Evolutionary conservation across 495 filamentous ascomycete genomes (phyloP).

Genomic region (Evansstolkia leycettana): DNA sequence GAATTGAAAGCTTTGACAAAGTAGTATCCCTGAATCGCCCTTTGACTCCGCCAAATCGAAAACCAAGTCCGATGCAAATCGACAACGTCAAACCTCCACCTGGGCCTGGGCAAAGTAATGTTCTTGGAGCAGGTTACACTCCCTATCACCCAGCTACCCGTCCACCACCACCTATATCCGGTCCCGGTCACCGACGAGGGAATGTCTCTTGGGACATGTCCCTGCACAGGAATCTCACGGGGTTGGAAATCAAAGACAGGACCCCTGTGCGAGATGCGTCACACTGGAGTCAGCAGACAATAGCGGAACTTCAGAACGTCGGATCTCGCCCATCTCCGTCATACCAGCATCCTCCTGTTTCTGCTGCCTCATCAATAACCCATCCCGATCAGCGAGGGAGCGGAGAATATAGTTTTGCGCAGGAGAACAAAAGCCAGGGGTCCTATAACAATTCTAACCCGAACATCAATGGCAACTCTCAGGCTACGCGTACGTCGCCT

Average conservation of each 20-base stretch:
- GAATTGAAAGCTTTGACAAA: constrained; percentile 83
- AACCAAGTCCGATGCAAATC: constrained; percentile 57
- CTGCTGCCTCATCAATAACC: constrained; percentile 3
- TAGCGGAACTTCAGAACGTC: constrained; percentile 28
- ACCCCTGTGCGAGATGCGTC: constrained; percentile 42
- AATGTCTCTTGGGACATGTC: constrained; percentile 64
- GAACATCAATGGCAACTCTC: constrained; percentile 13
- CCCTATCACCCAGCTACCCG: constrained; percentile 33
- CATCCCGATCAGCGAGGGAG: neutral
- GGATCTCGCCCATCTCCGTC: constrained; percentile 30
- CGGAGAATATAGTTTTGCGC: constrained; percentile 29
- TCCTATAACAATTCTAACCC: constrained; percentile 54
- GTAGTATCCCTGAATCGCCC: constrained; percentile 43
- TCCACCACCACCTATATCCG: constrained; percentile 35
- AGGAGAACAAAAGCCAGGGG: constrained; percentile 51
- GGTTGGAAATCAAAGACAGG: constrained; percentile 53
- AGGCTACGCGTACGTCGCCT: constrained; percentile 46
- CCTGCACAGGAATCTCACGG: constrained; percentile 59
- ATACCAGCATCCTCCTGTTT: constrained; percentile 21
- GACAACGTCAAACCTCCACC: constrained; percentile 36
- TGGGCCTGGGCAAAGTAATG: constrained; percentile 17
- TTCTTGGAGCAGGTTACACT: constrained; percentile 29
- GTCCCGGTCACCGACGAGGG: constrained; percentile 46
- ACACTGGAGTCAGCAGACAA: constrained; percentile 38
- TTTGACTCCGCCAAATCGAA: constrained; percentile 48